Conservation (phyloP, 1,284 basidiomycete species). For the Vanrija humicola region DNA sequence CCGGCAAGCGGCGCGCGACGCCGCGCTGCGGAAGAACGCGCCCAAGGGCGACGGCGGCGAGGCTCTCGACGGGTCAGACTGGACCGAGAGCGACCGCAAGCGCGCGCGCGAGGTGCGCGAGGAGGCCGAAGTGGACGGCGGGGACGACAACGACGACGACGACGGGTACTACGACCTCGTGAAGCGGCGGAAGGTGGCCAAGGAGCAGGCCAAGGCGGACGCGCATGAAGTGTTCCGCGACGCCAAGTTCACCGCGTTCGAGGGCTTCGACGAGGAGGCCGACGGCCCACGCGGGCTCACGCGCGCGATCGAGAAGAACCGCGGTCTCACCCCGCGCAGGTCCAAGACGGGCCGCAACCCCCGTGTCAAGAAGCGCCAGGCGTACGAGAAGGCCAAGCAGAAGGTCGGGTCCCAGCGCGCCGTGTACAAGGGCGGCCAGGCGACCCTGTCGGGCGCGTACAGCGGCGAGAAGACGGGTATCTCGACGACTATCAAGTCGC, state of each 20-base stretch:
- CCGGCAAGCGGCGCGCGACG: constrained; percentile 50
- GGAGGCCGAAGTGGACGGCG: constrained; percentile 44
- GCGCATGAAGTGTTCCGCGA: constrained; percentile 68
- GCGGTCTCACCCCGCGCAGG: constrained; percentile 82
- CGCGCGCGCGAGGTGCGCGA: constrained; percentile 50
- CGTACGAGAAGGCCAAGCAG: constrained; percentile 90
- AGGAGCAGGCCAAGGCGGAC: constrained; percentile 71
- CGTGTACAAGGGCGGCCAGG: constrained; percentile 79
- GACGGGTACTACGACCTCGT: constrained; percentile 86
- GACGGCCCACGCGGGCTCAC: constrained; percentile 74
- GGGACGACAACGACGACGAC: constrained; percentile 27
- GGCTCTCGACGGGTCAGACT: constrained; percentile 49
- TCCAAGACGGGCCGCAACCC: constrained; percentile 85
- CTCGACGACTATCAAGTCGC: constrained; percentile 77
- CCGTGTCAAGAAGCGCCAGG: constrained; percentile 88
- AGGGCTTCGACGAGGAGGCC: constrained; percentile 52
- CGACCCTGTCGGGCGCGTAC: constrained; percentile 50
- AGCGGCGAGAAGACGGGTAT: constrained; percentile 67
- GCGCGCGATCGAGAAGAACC: constrained; percentile 85
- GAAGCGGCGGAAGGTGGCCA: constrained; percentile 65
- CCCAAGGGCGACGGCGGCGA: constrained; percentile 35
- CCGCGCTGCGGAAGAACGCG: constrained; percentile 50
- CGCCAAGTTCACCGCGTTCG: constrained; percentile 57
- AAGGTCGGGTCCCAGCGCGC: constrained; percentile 81
- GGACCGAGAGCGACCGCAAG: constrained; percentile 54